Evolutionary conservation across 352 stramenopile genomes (phyloP).

Genomic region (Globisporangium cystogenes): DNA sequence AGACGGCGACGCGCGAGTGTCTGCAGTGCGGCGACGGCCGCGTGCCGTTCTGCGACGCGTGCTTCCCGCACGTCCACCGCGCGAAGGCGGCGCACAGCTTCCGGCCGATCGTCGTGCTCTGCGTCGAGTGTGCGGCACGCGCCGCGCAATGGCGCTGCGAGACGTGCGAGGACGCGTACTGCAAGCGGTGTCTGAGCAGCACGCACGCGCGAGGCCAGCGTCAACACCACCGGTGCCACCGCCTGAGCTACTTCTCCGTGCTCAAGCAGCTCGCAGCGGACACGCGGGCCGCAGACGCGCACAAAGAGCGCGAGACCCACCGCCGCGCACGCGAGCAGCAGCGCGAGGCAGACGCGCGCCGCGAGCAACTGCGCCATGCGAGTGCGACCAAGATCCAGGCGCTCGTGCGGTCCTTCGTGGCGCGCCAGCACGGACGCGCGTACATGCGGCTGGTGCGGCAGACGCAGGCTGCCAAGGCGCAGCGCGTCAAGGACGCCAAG

Average conservation of each 20-base stretch:
- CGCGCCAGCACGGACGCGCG: slow-evolving; percentile 23
- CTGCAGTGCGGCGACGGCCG: slow-evolving; percentile 56
- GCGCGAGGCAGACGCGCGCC: slow-evolving; percentile 11
- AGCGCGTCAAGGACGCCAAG: slow-evolving; percentile 39
- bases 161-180: slow-evolving; percentile 56
- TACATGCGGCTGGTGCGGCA: slow-evolving; percentile 52
- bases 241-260: slow-evolving; percentile 66
- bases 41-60: slow-evolving; percentile 62
- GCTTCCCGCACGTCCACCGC: slow-evolving; percentile 36
- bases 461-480: slow-evolving; percentile 29
- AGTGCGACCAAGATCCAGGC: slow-evolving; percentile 41
- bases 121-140: slow-evolving; percentile 40
- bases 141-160: slow-evolving; percentile 67
- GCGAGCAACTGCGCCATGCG: slow-evolving; percentile 15
- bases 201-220: slow-evolving; percentile 55
- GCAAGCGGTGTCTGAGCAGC: slow-evolving; percentile 56
- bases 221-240: slow-evolving; percentile 43
- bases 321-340: slow-evolving; percentile 22
- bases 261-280: slow-evolving; percentile 39
- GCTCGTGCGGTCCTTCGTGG: slow-evolving; percentile 27
- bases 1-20: slow-evolving; percentile 65
- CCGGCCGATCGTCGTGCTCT: slow-evolving; percentile 56
- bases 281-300: slow-evolving; percentile 23
- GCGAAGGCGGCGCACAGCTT: slow-evolving; percentile 25
- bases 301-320: slow-evolving; percentile 28